These are phyloP conservation scores for Euphorbia corollata DNA, from an alignment of 441 rosid species.

Conservation along the genomic window DNA sequence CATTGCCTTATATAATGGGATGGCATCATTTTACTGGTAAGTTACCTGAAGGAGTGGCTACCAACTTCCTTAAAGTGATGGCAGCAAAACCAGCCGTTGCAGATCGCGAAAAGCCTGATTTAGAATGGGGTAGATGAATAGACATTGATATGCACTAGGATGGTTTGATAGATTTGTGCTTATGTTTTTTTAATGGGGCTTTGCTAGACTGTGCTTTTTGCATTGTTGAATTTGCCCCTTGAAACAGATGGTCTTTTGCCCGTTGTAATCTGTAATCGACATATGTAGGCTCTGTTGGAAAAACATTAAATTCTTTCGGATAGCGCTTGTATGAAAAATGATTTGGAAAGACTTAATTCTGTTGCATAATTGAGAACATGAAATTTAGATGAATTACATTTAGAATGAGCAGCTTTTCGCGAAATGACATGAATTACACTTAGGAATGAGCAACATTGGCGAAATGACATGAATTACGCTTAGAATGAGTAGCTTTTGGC, in stretches of 20 bases:
- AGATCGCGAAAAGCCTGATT: constrained; percentile 30
- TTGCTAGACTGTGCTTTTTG: neutral
- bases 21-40: constrained; percentile 56
- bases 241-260: neutral
- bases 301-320: neutral
- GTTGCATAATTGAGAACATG: too few species aligned
- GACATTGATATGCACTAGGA: neutral
- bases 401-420: too few species aligned
- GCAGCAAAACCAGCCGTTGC: constrained; percentile 32
- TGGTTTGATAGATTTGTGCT: neutral
- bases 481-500: too few species aligned
- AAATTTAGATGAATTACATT: too few species aligned
- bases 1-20: constrained; percentile 82
- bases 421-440: too few species aligned
- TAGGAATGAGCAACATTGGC: too few species aligned
- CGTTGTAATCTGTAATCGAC: neutral
- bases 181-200: neutral
- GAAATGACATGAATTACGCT: too few species aligned
- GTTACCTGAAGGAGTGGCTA: constrained; percentile 21
- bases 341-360: too few species aligned
- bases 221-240: constrained; percentile 1
- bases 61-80: constrained; percentile 12
- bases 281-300: neutral
- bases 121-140: constrained; percentile 74
- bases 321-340: neutral